A percentile compares a stretch with the other conserved stretches of the same genome.
Evolutionary conservation across 805 yeast genomes (phyloP).

Genomic region (Zygosaccharomyces kombuchaensis): DNA sequence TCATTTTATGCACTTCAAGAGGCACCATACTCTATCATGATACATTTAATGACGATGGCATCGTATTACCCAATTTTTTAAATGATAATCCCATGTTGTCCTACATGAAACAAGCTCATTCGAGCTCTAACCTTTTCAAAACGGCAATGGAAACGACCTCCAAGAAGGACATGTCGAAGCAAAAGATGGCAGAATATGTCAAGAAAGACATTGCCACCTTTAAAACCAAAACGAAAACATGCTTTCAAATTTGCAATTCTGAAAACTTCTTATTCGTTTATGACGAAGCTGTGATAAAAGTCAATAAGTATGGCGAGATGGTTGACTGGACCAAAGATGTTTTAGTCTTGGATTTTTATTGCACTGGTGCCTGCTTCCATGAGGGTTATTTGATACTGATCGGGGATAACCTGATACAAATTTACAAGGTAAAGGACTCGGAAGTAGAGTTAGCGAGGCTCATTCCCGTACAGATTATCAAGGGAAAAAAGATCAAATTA

Average conservation of each 20-base stretch:
- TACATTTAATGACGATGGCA: conserved; percentile 52
- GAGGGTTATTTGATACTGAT: conserved; percentile 49
- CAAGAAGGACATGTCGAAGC: conserved; percentile 27
- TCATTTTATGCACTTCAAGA: conserved; percentile 61
- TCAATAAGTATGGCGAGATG: conserved; percentile 54
- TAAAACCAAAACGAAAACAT: conserved; percentile 50
- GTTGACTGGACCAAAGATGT: conserved; percentile 39
- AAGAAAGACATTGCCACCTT: conserved; percentile 37
- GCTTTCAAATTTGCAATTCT: conserved; percentile 55
- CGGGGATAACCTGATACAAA: conserved; percentile 65
- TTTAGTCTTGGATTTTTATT: conserved; percentile 41
- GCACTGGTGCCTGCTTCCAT: conserved; percentile 40
- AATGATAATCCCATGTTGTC: conserved; percentile 33
- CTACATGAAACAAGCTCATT: conserved; percentile 19
- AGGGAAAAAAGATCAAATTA: conserved; percentile 59
- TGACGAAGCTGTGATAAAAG: conserved; percentile 63
- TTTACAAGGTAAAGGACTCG: conserved; percentile 46
- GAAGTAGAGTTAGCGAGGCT: conserved; percentile 29
- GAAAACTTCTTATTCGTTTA: conserved; percentile 59
- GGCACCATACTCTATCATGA: conserved; percentile 57
- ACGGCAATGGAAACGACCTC: conserved; percentile 21
- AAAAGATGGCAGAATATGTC: conserved; percentile 35
- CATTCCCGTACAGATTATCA: conserved; percentile 60
- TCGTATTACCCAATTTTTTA: conserved; percentile 55
- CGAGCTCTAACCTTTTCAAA: conserved; percentile 21